Evolutionary conservation across 192 early-diverging fungal species (phyloP), one percentile per base, ranked within the genome.

Genomic region (Coemansia biformis): DNA sequence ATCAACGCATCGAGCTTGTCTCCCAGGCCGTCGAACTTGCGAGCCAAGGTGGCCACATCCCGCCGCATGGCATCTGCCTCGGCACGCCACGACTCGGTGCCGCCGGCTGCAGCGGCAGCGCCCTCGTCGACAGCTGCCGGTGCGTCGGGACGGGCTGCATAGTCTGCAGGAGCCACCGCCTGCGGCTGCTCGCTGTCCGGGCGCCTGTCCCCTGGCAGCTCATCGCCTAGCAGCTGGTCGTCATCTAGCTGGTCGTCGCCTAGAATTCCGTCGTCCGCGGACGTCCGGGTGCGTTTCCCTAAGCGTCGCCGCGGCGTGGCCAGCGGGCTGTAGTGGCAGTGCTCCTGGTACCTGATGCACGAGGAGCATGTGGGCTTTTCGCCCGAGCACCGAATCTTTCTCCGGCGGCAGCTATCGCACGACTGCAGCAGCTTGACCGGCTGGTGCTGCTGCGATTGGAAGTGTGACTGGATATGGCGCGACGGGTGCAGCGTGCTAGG

Each of bases 271-370:
- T 30, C 29, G 29, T 30, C 29, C 5, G 29, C 29, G 10, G 29
- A 30, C 29, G 38, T 53, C 16, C 59, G 39, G 15, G 45, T 44
- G 14, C 58, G 34, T 38, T 66, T 74, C 13, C 63, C 64, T 8
- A 41, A 51, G 8, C 70, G 64, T 17, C 70, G 35, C n/a, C 63
- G 43, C 12, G 70, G 70, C 14, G 59, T 66, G 3, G 70, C 70
- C 41, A 74, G 33, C 29, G 70, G 70, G 15, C 75, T 77, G 57
- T 77, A 77, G 35, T 72, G 67, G 63, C 75, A 77, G 7, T 38
- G 19, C 48, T 67, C 68, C 51, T 72, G 63, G 48, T 65, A 63
- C 33, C 70, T 31, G 8, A 63, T 46, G 23, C 75, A 77, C 22
- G 68, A 56, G 38, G 69, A 63, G 56, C 75, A 77, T n/a, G 40